A percentile compares a stretch with the other conserved stretches of the same genome.
These are phyloP conservation scores for Thinopyrum obtusiflorum DNA, from an alignment of 202 grass and related monocot species.

Conservation along the genomic window DNA sequence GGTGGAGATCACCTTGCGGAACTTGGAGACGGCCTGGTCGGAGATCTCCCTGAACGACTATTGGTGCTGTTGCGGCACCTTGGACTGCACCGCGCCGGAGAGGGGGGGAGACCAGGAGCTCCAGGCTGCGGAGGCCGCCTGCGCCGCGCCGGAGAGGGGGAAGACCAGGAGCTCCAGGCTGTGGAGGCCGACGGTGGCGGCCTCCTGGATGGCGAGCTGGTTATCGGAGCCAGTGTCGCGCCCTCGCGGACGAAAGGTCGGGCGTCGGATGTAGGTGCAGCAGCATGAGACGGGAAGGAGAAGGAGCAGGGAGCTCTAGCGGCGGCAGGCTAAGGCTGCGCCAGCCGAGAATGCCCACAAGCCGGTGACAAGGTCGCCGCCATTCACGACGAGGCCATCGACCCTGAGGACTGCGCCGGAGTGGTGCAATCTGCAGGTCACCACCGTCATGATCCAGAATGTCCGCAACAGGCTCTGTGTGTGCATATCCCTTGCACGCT, in stretches of 20 bases:
- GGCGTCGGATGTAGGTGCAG: neutral
- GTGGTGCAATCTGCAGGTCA: neutral
- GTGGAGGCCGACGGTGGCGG: conserved; percentile 59
- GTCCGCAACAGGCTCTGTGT: conserved; percentile 64
- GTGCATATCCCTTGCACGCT: conserved; percentile 48
- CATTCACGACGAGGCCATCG: neutral
- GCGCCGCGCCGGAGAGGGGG: conserved; percentile 46
- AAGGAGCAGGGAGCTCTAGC: neutral
- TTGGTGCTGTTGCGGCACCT: neutral
- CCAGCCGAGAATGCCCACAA: neutral
- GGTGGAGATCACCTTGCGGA: conserved; percentile 77
- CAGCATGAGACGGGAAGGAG: neutral
- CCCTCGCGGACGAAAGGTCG: too few species aligned
- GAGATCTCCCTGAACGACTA: conserved; percentile 61
- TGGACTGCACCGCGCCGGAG: conserved; percentile 31
- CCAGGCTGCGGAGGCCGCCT: conserved; percentile 67
- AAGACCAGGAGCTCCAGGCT: conserved; percentile 77
- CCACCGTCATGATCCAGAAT: conserved; percentile 68
- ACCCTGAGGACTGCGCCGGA: neutral
- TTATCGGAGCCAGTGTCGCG: conserved; percentile 25
- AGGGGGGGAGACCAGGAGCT: conserved; percentile 66
- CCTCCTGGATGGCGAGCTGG: conserved; percentile 70
- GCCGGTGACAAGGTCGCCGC: neutral
- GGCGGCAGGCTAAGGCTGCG: neutral
- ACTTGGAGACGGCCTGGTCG: conserved; percentile 73